Evolutionary conservation across 2,329 filamentous ascomycete species (phyloP), one percentile per base, ranked within the genome.

Genomic region (Penicillium hesseltinei): DNA sequence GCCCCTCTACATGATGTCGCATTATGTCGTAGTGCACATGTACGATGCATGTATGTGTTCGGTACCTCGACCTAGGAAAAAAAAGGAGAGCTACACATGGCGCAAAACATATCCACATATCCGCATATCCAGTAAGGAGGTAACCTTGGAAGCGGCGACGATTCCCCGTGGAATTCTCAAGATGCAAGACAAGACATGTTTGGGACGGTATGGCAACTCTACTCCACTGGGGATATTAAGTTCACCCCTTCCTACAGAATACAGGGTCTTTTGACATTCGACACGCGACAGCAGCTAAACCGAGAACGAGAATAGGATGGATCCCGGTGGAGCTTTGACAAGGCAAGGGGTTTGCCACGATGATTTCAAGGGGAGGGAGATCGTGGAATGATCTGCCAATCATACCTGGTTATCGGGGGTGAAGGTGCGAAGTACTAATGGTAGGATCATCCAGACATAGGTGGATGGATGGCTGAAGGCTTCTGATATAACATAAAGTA

Each of bases 351-450:
- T 45, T 17, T 29, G 31, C 54, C 51, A 55, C 48, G 57, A 59
- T 44, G 47, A 44, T n/a, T 44, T 6, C 17, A 36, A 53, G 47
- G 46, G 43, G 54, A 35, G 27, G 49, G 21, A 44, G 21, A 60
- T 59, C 60, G 61, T 60, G 58, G 62, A 64, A 65, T 65, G 63
- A 64, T 60, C 56, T 48, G 31, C 60, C 56, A 57, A 57, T 62
- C 54, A 56, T n/a, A 29, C 13, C n/a, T 49, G 29, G 33, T 17
- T 23, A 31, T 51, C 11, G 25, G 46, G 19, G 45, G 8, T 6
- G 27, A 33, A 19, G 17, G 19, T 27, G 15, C 6, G 13, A 23
- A 36, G 31, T 36, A 35, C 45, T n/a, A 5, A 35, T 11, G 31
- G 36, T 51, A 5, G n/a, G 48, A 40, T 31, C 17, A 40, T 23